Evolutionary conservation across 768 basidiomycete genomes (phyloP), one percentile per base, ranked within the genome.

Genomic region (Rhizopogon vesiculosus): DNA sequence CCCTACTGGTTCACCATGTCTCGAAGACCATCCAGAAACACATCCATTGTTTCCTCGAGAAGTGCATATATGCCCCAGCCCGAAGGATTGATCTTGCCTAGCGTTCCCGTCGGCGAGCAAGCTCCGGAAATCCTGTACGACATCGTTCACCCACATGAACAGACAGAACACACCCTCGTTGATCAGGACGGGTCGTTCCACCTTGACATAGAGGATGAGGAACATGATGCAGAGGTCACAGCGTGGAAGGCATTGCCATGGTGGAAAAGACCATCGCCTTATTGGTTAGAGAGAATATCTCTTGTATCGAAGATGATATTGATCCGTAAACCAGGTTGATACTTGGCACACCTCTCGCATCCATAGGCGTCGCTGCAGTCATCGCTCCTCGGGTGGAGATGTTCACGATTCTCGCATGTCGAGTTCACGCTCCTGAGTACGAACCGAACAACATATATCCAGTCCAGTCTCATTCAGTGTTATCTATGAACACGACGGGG

Each of bases 341-440:
- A 13, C 64, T 70, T 13, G 64, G 76, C 6, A 65, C 82, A 28
- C 83, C 86, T 12, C 66, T 91, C 48, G 70, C 77, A 12, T 74
- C 84, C 2, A 75, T 84, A 7, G 84, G 81, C 3, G 76, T 71
- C 64, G 69, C 82, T 3, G 74, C 83, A 2, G 81, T 84, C 0
- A 62, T 86, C 8, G 90, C 89, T 0, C 87, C 91, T 7, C 80
- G 81, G 45, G 77, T 92, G 45, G 86, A 90, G 65, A 72, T 93
- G 43, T 89, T 84, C 69, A 89, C 86, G 18, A 66, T 77, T 22
- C 81, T 92, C 10, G 87, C 77, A 22, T 93, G 91, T 66, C 77
- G 76, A n/a, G 77, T 78, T 13, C 80, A 83, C 64, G 85, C 75
- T 60, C 86, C 87, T 4, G 74, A 84, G 75, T 65, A 79, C 77